Percentiles rank a stretch among this genome's conserved stretches.
These are phyloP conservation scores for Aspergillus spinulosporus DNA, from an alignment of 2,329 filamentous ascomycete genomes.

Conservation along the genomic window DNA sequence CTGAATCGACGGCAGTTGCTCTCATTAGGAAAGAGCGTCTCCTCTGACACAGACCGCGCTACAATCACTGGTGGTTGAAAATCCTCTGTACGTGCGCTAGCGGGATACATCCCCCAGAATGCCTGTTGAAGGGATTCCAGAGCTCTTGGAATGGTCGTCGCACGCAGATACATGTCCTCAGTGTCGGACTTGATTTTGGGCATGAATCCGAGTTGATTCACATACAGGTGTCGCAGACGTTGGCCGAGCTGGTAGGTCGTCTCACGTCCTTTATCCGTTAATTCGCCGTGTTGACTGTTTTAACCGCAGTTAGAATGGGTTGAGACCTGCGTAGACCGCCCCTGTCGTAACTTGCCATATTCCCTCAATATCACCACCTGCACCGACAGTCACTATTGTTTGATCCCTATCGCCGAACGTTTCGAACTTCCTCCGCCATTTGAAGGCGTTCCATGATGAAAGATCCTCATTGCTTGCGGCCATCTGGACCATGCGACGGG, in stretches of 20 bases:
- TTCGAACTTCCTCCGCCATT: slow-evolving; percentile 74
- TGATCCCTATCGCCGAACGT: slow-evolving; percentile 71
- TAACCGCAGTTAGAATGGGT: slow-evolving; percentile 17
- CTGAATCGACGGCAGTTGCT: slow-evolving; percentile 71
- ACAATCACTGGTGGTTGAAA: slow-evolving; percentile 67
- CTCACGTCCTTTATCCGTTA: slow-evolving; percentile 72
- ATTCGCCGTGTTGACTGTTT: slow-evolving; percentile 57
- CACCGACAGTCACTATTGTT: slow-evolving; percentile 68
- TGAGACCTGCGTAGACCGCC: background rate
- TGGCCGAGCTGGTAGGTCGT: slow-evolving; percentile 69
- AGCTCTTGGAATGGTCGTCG: slow-evolving; percentile 73
- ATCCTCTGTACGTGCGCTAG: slow-evolving; percentile 48
- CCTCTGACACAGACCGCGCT: slow-evolving; percentile 64
- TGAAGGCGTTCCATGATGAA: slow-evolving; percentile 58
- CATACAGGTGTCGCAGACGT: slow-evolving; percentile 69
- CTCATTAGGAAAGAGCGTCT: slow-evolving; percentile 80
- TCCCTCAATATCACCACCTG: slow-evolving; percentile 68
- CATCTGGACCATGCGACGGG: slow-evolving; percentile 67
- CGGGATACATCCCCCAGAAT: slow-evolving; percentile 73
- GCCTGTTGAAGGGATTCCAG: slow-evolving; percentile 75
- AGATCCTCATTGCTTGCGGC: slow-evolving; percentile 56
- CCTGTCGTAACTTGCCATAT: slow-evolving; percentile 66
- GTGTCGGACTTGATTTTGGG: slow-evolving; percentile 57
- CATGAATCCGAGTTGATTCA: slow-evolving; percentile 72
- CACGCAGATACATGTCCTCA: slow-evolving; percentile 69